Base-by-base conservation (phyloP, 1,139 yeast species). In the Hemisphaericaspora subhashii region DNA sequence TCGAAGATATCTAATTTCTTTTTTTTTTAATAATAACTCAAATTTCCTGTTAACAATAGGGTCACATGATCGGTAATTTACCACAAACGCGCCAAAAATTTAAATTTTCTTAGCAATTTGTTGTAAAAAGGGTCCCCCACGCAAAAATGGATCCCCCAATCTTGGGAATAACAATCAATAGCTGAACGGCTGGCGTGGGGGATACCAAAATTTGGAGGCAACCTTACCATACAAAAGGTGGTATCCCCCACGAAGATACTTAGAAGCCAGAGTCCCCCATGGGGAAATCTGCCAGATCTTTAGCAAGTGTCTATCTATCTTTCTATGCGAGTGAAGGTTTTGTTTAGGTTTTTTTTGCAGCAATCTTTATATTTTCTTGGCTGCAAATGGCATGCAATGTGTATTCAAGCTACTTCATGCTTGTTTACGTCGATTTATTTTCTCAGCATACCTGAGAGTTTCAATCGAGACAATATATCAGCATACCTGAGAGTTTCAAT, bases 151-250 rank as follows among this genome's bases (percentile, higher is more conserved):
- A 22, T 28, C 33, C 37, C 37, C 37, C 37, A 28, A n/a, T n/a
- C n/a, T n/a, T n/a, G n/a, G n/a, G n/a, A n/a, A n/a, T n/a, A n/a
- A n/a, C n/a, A n/a, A n/a, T n/a, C n/a, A n/a, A n/a, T n/a, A n/a
- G n/a, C n/a, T n/a, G n/a, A n/a, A n/a, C n/a, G n/a, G n/a, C n/a
- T 4, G 3, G 23, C 14, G 37, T 35, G 37, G 37, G 37, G 37
- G 37, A 28, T 12, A 5, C 28, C 15, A 3, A 13, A 6, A 3
- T 15, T 28, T 35, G 15, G 27, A 27, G 34, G 34, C 18, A 14
- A n/a, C 3, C 11, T 30, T 18, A 2, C 33, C n/a, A n/a, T n/a
- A n/a, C n/a, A n/a, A n/a, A n/a, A n/a, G n/a, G n/a, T n/a, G n/a
- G n/a, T n/a, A n/a, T n/a, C n/a, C n/a, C n/a, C n/a, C n/a, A n/a